These are phyloP conservation scores for Serendipita vermifera DNA, from an alignment of 768 basidiomycete genomes.

Conservation along the genomic window DNA sequence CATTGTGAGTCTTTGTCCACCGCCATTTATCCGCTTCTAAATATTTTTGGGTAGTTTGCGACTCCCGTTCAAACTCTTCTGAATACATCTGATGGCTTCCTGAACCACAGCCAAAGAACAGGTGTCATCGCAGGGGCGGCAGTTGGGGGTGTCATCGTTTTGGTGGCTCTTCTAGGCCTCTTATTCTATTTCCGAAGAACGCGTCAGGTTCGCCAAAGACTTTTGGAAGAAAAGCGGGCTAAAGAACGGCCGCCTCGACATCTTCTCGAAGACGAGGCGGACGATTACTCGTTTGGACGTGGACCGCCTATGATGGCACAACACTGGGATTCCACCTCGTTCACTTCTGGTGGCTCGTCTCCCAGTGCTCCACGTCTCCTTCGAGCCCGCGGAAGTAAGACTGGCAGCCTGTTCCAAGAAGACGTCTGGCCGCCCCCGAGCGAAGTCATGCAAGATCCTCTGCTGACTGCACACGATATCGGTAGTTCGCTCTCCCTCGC, in stretches of 20 bases:
- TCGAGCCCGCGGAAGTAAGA: conserved; percentile 12
- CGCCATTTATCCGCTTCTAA: too few species aligned
- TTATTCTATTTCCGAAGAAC: conserved; percentile 11
- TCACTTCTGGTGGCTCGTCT: neutral
- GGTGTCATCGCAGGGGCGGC: conserved; percentile 14
- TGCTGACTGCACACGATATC: conserved; percentile 10
- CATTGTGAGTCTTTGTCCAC: neutral
- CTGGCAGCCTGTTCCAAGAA: conserved; percentile 17
- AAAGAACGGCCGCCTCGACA: conserved; percentile 13
- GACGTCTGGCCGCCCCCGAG: conserved; percentile 16
- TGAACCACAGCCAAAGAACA: neutral
- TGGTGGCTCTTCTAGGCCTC: conserved; percentile 11
- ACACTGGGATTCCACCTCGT: neutral
- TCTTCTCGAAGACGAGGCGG: conserved; percentile 13
- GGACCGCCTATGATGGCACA: neutral
- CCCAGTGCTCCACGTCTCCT: conserved; percentile 10
- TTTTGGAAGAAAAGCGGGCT: conserved; percentile 9
- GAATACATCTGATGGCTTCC: neutral
- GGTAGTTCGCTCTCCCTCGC: conserved; percentile 10
- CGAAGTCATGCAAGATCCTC: conserved; percentile 13
- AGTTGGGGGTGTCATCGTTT: conserved; percentile 10
- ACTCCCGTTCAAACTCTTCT: conserved; percentile 1
- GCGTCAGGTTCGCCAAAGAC: conserved; percentile 7
- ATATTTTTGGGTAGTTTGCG: too few species aligned
- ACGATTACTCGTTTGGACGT: conserved; percentile 12